These are phyloP conservation scores for Panaeolus cyanescens DNA, from an alignment of 768 basidiomycete genomes.

Conservation along the genomic window DNA sequence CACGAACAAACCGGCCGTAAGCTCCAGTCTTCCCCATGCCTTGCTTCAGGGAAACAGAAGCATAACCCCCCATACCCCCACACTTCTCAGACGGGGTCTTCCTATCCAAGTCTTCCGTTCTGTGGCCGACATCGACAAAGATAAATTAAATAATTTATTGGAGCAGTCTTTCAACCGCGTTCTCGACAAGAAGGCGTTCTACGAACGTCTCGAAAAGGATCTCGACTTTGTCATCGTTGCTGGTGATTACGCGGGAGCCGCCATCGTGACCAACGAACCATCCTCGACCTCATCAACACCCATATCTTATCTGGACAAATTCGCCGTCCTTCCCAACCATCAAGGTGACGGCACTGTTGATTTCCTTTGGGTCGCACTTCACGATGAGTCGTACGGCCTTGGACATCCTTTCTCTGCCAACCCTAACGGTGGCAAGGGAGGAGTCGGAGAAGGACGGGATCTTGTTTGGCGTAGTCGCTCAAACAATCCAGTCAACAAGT, in stretches of 20 bases:
- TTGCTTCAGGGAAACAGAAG: slow-evolving; percentile 85
- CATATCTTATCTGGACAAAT: slow-evolving; percentile 96
- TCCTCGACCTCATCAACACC: slow-evolving; percentile 39
- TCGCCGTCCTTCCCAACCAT: slow-evolving; percentile 91
- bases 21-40: slow-evolving; percentile 93
- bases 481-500: slow-evolving; percentile 97
- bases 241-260: slow-evolving; percentile 94
- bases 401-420: slow-evolving; percentile 94
- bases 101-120: slow-evolving; percentile 83
- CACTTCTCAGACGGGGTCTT: slow-evolving; percentile 85
- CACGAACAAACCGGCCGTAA: slow-evolving; percentile 96
- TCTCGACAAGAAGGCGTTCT: slow-evolving; percentile 77
- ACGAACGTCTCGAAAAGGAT: slow-evolving; percentile 67
- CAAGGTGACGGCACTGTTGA: slow-evolving; percentile 99
- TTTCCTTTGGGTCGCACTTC: slow-evolving; percentile 97
- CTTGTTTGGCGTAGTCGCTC: slow-evolving; percentile 94
- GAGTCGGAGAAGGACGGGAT: slow-evolving; percentile 88
- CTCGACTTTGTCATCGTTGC: slow-evolving; percentile 94
- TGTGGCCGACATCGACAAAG: slow-evolving; percentile 67
- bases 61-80: slow-evolving; percentile 89
- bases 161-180: slow-evolving; percentile 83
- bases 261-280: slow-evolving; percentile 80
- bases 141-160: slow-evolving; percentile 77
- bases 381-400: slow-evolving; percentile 97
- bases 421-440: slow-evolving; percentile 91